These are phyloP conservation scores for Exophiala dermatitidis DNA, from an alignment of 2,329 filamentous ascomycete genomes.

Conservation along the genomic window DNA sequence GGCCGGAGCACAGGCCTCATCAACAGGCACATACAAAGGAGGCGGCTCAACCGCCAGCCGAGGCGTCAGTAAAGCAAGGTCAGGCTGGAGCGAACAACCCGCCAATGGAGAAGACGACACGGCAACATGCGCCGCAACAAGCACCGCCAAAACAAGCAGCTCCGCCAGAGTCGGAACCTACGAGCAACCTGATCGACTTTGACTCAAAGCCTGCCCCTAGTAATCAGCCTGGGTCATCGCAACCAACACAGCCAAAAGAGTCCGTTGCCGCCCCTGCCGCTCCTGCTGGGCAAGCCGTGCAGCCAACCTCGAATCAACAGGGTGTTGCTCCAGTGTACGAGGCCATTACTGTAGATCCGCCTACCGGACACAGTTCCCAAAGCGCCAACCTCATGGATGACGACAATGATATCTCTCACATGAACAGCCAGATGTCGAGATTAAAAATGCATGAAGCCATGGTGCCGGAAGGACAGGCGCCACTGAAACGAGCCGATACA, in stretches of 20 bases:
- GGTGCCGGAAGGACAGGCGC: constrained; percentile 22
- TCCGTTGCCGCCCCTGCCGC: too few species aligned
- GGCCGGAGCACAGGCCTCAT: constrained; percentile 33
- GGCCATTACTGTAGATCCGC: constrained; percentile 2
- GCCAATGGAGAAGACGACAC: neutral
- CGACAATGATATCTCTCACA: constrained; percentile 13
- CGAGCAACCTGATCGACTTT: constrained; percentile 30
- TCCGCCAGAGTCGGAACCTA: neutral
- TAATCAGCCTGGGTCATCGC: constrained; percentile 20
- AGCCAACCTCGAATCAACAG: constrained; percentile 17
- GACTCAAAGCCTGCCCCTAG: constrained; percentile 23
- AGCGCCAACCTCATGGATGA: constrained; percentile 23
- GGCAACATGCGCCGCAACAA: neutral
- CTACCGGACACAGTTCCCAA: neutral
- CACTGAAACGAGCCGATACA: constrained; percentile 35
- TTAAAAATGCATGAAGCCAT: constrained; percentile 27
- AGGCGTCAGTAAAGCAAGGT: too few species aligned
- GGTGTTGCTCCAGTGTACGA: constrained; percentile 2
- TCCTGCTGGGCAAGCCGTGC: neutral
- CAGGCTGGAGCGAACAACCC: neutral
- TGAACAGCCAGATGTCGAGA: constrained; percentile 22
- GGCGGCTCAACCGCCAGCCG: neutral
- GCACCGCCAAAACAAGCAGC: neutral
- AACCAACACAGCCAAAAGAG: neutral
- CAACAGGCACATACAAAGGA: neutral